Base-by-base conservation (phyloP, 202 grass and related monocot species). In the Eragrostis tef region DNA sequence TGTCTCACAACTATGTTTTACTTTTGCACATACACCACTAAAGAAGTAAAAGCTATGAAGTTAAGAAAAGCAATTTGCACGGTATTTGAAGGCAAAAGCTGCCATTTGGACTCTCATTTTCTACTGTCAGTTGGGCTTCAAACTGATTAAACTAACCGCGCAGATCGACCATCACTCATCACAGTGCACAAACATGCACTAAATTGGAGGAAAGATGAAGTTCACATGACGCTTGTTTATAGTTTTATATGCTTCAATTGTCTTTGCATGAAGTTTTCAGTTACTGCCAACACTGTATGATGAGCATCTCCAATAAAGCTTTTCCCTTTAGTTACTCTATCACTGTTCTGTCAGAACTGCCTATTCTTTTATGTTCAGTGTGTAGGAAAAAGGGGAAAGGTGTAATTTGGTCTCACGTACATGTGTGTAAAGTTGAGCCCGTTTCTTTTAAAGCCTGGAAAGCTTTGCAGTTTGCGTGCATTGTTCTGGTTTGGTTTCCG, bases 381-480 rank as follows among this genome's bases (percentile, higher is more conserved):
- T 46, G 9, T 22, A 20, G 4, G 9, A 50, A 79, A 73, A 43
- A 34, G 42, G 11, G 1, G 53, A 88, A 89, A 86, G 87, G 45
- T 73, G 53, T 65, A 74, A 69, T 89, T 89, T 89, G 83, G 79
- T 86, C 51, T 89, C 79, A 82, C 86, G 73, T 72, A 27, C 80
- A 75, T 73, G 78, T 85, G 78, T 78, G 83, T 81, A 82, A 89
- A 89, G 87, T 68, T 72, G 73, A 79, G 67, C 50, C 61, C 75
- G 73, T 73, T 79, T 86, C 79, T 89, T 89, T 89, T 86, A 79
- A 86, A 89, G 87, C 87, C 83, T 89, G 83, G 83, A 89, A 89
- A 89, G 79, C 29, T 52, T 86, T 67, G 79, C 73, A 79, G 82
- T 82, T 82, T 78, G 73, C 42, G 50, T 65, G 64, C 64, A 85